Evolutionary conservation across 2,329 filamentous ascomycete species (phyloP), one percentile per base, ranked within the genome.

Genomic region (Esteya vermicola): DNA sequence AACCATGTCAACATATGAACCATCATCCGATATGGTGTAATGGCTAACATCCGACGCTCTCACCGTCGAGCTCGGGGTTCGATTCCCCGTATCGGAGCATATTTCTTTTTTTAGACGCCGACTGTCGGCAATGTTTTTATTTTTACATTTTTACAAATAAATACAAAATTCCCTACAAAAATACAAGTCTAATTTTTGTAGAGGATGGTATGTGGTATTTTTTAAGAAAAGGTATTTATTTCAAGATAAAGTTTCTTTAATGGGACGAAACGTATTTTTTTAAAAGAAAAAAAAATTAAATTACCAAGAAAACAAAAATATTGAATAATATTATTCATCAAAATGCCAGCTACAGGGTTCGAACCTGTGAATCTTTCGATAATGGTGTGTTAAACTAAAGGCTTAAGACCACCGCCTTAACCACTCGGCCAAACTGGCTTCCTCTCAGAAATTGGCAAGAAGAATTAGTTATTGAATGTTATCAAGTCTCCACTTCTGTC

Each of bases 281-380:
- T 13, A 26, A 23, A 23, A 33, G 12, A 26, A 7, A 23, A 33
- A 39, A 33, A 27, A 33, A 21, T 10, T 4, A 20, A 19, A n/a
- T n/a, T n/a, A n/a, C 10, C 18, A 6, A 9, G 18, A 23, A 30
- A 13, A 27, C 7, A 22, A 26, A 18, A 25, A 18, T 16, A 12
- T 21, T 16, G 4, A 6, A 4, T 6, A 20, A 19, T 14, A 10
- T 9, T 23, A 41, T n/a, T n/a, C n/a, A n/a, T n/a, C n/a, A 36
- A 42, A 35, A 38, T 45, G 43, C 43, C 43, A 45, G 43, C 43
- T 45, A 45, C 43, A 48, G 47, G 47, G 43, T 44, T 48, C 45
- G 47, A 48, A 45, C 43, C 43, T 45, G 41, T 45, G 43, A 45
- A 43, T 45, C 43, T 45, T 38, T 43, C 43, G 43, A 45, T 43